Percentiles rank a stretch among this genome's conserved stretches.
Evolutionary conservation across 257 asterid genomes (phyloP).

Genomic region (Capsicum chinense): DNA sequence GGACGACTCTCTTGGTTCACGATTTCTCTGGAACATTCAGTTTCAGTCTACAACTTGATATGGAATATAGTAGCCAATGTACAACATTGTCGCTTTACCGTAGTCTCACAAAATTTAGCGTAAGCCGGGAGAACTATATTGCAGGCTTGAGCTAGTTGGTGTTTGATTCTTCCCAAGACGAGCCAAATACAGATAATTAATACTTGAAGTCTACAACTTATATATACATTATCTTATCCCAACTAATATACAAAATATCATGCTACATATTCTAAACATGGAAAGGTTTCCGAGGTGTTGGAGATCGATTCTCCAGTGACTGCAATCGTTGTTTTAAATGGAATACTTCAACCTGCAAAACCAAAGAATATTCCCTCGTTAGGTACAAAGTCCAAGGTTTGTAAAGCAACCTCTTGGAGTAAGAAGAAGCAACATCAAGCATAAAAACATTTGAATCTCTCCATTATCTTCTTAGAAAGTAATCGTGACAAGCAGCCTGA

Average conservation of each 20-base stretch:
- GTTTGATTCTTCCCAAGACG: background rate
- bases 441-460: background rate
- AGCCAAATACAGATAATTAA: background rate
- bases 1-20: background rate
- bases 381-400: constrained; percentile 28
- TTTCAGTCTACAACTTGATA: background rate
- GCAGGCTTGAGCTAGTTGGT: background rate
- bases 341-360: constrained; percentile 83
- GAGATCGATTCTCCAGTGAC: constrained; percentile 82
- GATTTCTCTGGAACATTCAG: background rate
- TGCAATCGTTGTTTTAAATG: constrained; percentile 93
- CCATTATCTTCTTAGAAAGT: background rate
- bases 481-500: background rate
- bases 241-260: constrained; percentile 23
- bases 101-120: background rate
- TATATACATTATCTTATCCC: constrained; percentile 11
- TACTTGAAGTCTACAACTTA: background rate
- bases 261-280: constrained; percentile 50
- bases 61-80: background rate
- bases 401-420: background rate
- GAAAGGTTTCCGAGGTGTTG: constrained; percentile 91
- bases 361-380: background rate
- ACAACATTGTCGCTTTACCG: background rate
- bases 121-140: background rate
- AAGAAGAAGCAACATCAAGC: background rate